Conservation (phyloP, 2,329 filamentous ascomycete species). For the Talaromyces verruculosus region DNA sequence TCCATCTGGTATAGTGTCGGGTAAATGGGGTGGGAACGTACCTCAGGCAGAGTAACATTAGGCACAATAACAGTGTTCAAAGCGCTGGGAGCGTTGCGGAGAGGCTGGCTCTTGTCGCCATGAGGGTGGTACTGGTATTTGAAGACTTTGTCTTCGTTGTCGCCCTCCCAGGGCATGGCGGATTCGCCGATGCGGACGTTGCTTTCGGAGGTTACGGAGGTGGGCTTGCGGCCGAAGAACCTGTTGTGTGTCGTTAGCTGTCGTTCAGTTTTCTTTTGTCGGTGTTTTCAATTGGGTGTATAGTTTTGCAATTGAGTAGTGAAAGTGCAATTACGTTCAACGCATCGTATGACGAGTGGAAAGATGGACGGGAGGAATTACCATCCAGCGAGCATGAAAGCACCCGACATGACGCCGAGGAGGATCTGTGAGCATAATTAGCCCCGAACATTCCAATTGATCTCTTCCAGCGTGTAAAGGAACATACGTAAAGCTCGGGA, state of each 20-base stretch:
- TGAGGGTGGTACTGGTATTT: constrained; percentile 81
- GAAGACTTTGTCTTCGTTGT: constrained; percentile 62
- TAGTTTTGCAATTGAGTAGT: not conserved
- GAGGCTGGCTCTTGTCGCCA: constrained; percentile 71
- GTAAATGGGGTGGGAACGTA: constrained; percentile 43
- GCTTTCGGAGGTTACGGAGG: constrained; percentile 77
- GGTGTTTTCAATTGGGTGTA: not conserved
- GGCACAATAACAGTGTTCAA: constrained; percentile 93
- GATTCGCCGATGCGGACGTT: constrained; percentile 70
- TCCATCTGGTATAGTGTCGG: not conserved
- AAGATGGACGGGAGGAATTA: constrained; percentile 27
- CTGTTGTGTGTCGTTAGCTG: constrained; percentile 24
- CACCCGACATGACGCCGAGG: constrained; percentile 83
- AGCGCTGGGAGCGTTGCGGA: constrained; percentile 89
- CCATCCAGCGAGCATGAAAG: constrained; percentile 85
- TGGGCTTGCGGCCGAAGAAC: constrained; percentile 76
- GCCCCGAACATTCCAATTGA: not conserved
- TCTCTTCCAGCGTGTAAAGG: not conserved
- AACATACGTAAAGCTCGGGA: constrained; percentile 71
- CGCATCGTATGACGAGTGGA: constrained; percentile 32
- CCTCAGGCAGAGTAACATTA: constrained; percentile 88
- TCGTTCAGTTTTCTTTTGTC: not conserved
- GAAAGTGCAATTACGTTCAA: not conserved
- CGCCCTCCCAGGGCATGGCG: constrained; percentile 88
- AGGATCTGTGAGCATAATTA: constrained; percentile 64